These are phyloP conservation scores for Scedosporium dehoogii DNA, from an alignment of 2,329 filamentous ascomycete species.

Conservation along the genomic window DNA sequence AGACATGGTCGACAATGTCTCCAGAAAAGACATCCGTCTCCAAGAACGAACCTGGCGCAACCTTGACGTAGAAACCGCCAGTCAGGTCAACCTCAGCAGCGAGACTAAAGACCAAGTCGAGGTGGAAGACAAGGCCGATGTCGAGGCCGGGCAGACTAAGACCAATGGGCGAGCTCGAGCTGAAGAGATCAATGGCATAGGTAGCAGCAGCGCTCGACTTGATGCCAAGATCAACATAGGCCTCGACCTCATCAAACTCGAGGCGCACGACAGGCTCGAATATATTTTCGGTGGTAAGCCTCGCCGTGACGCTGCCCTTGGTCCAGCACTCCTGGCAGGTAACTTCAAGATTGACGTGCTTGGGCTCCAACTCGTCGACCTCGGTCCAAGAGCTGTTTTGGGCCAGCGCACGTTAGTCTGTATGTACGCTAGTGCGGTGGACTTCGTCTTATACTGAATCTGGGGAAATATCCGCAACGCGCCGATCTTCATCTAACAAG, in stretches of 20 bases:
- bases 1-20: conserved; percentile 33
- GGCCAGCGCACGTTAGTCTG: background rate
- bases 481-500: too few species aligned
- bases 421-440: background rate
- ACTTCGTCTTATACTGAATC: too few species aligned
- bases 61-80: conserved; percentile 40
- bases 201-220: conserved; percentile 32
- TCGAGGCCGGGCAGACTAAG: conserved; percentile 31
- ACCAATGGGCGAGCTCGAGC: conserved; percentile 31
- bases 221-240: conserved; percentile 40
- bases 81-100: conserved; percentile 39
- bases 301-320: conserved; percentile 35
- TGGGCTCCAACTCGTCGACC: background rate
- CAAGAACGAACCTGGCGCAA: conserved; percentile 33
- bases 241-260: conserved; percentile 38
- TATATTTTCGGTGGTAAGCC: conserved; percentile 29
- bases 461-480: too few species aligned
- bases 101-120: conserved; percentile 41
- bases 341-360: conserved; percentile 18
- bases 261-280: conserved; percentile 30
- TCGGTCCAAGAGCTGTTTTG: background rate
- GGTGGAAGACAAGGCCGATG: conserved; percentile 34
- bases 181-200: conserved; percentile 41
- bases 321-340: conserved; percentile 39
- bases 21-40: conserved; percentile 32